A percentile compares a stretch with the other conserved stretches of the same genome.
Evolutionary conservation across 176 grass and related monocot genomes (phyloP).

Genomic region (Avena insularis): DNA sequence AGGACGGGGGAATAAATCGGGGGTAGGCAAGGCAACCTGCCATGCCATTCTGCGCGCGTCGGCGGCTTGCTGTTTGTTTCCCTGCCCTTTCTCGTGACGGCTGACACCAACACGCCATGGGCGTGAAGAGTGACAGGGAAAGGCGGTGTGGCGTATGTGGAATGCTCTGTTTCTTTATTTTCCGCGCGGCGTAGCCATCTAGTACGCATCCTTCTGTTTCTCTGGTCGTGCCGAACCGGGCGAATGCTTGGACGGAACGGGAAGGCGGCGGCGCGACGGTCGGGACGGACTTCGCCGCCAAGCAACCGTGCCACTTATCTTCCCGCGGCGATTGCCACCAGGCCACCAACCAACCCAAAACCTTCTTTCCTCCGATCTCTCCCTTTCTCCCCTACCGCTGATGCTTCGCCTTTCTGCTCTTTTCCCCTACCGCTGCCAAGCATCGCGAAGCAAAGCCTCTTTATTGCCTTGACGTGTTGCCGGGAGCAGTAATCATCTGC

Average conservation of each 20-base stretch:
- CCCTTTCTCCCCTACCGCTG: neutral
- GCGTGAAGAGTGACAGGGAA: neutral
- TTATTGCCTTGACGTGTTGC: neutral
- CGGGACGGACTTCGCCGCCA: constrained; percentile 40
- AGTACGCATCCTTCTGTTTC: neutral
- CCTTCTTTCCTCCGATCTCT: neutral
- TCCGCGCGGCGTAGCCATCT: too few relatives aligned
- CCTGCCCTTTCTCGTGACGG: neutral
- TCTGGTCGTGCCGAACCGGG: neutral
- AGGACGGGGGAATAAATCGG: neutral
- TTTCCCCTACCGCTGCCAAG: neutral
- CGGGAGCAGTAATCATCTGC: neutral
- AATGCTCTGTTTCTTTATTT: neutral
- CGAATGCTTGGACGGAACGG: neutral
- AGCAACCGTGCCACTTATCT: constrained; percentile 40
- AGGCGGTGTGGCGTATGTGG: neutral
- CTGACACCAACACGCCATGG: neutral
- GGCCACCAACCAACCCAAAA: neutral
- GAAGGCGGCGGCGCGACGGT: neutral
- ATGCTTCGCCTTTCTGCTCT: neutral
- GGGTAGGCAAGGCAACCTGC: neutral
- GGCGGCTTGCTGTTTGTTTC: neutral
- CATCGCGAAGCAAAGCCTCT: neutral
- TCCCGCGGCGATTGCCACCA: neutral
- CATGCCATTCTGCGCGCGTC: neutral